These are phyloP conservation scores for Ilex asprella DNA, from an alignment of 257 asterid genomes.

Conservation along the genomic window DNA sequence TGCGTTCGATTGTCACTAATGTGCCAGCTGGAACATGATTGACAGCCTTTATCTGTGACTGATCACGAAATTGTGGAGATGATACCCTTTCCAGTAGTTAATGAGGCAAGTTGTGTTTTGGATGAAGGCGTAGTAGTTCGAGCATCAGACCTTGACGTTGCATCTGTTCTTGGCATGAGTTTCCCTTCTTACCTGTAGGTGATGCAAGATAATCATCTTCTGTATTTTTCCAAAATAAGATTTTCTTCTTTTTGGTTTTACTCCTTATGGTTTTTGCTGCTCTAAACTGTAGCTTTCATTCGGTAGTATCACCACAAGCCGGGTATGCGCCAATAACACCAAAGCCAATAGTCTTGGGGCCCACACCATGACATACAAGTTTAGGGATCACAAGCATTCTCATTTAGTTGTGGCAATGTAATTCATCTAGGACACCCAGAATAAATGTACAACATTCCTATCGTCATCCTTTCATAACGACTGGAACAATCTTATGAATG, in stretches of 20 bases:
- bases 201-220: not conserved
- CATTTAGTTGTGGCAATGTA: not conserved
- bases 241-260: no score
- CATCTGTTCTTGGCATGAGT: conserved; percentile 97
- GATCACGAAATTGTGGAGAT: conserved; percentile 88
- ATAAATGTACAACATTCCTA: not conserved
- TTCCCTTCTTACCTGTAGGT: conserved; percentile 92
- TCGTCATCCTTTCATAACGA: no score
- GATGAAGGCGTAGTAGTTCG: conserved; percentile 81
- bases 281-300: no score
- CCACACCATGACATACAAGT: not conserved
- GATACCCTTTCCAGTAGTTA: conserved; percentile 90
- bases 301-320: no score
- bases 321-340: no score
- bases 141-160: conserved; percentile 90
- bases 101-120: conserved; percentile 88
- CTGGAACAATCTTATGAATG: no score
- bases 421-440: not conserved
- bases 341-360: not conserved
- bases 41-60: conserved; percentile 78
- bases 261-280: no score
- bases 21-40: conserved; percentile 8
- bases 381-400: not conserved
- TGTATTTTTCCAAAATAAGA: no score
- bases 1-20: not conserved